Percentiles rank a stretch among this genome's conserved stretches.
These are phyloP conservation scores for Austroboletus eburneus DNA, from an alignment of 768 basidiomycete species.

Conservation along the genomic window DNA sequence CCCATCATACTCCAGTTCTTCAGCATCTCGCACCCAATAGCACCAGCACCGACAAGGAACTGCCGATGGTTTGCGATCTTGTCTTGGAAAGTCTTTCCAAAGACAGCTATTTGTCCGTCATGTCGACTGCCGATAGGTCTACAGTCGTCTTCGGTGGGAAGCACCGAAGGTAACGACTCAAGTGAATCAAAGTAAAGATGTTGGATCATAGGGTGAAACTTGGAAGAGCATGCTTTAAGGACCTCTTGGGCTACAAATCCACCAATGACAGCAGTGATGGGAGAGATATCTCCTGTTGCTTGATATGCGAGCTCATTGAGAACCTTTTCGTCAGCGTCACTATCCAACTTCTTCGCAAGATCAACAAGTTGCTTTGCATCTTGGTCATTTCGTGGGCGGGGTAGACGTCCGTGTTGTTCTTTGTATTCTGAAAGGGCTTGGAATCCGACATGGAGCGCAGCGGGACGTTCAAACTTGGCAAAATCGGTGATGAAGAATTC, in stretches of 20 bases:
- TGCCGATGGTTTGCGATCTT: constrained; percentile 87
- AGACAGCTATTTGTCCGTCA: constrained; percentile 94
- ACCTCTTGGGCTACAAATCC: constrained; percentile 98
- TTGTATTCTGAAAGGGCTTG: constrained; percentile 84
- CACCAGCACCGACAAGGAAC: constrained; percentile 98
- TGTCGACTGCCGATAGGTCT: constrained; percentile 81
- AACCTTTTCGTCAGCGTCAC: constrained; percentile 76
- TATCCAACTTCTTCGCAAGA: constrained; percentile 73
- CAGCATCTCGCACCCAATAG: constrained; percentile 99
- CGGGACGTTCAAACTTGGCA: constrained; percentile 91
- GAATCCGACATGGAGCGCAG: constrained; percentile 90
- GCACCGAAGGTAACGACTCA: constrained; percentile 77
- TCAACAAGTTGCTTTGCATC: constrained; percentile 74
- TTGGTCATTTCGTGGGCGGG: constrained; percentile 74
- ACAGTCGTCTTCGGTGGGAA: constrained; percentile 80
- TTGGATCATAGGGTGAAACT: constrained; percentile 96
- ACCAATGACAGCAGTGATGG: constrained; percentile 89
- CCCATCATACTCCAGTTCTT: constrained; percentile 99
- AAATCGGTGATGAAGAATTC: constrained; percentile 96
- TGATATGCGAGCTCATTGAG: constrained; percentile 86
- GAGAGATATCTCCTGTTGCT: constrained; percentile 85
- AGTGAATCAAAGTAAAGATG: constrained; percentile 96
- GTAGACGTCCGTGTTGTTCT: constrained; percentile 60
- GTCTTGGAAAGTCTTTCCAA: constrained; percentile 88
- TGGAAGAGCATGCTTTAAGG: constrained; percentile 93